These are phyloP conservation scores for Penicillium goetzii DNA, from an alignment of 495 filamentous ascomycete species.

Conservation along the genomic window DNA sequence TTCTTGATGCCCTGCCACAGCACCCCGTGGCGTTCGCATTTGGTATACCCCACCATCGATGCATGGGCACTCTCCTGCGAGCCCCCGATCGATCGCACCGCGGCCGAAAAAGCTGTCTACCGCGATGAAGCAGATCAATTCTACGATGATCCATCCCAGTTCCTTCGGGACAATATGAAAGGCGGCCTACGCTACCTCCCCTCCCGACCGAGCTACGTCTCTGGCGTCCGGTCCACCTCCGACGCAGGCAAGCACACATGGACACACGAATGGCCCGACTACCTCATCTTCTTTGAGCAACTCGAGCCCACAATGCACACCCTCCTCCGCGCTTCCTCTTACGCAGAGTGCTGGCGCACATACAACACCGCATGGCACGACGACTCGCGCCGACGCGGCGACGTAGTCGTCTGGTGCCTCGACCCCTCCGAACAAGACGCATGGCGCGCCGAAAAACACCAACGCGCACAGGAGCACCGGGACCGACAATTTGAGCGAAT, in stretches of 20 bases:
- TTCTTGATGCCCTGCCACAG: constrained; percentile 98
- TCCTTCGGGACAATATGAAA: constrained; percentile 58
- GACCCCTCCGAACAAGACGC: constrained; percentile 40
- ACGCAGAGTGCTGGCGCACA: constrained; percentile 69
- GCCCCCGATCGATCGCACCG: constrained; percentile 71
- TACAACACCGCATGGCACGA: constrained; percentile 87
- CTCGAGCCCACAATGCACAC: constrained; percentile 55
- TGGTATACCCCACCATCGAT: constrained; percentile 71
- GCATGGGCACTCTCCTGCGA: constrained; percentile 93
- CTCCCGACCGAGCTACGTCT: constrained; percentile 43
- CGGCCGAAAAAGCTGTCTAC: constrained; percentile 63
- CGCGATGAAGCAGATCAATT: constrained; percentile 90
- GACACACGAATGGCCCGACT: constrained; percentile 58
- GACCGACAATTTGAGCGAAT: constrained; percentile 46
- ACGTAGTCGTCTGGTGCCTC: constrained; percentile 81
- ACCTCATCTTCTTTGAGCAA: constrained; percentile 67
- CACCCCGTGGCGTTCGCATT: constrained; percentile 92
- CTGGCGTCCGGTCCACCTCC: constrained; percentile 5
- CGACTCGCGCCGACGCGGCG: constrained; percentile 81
- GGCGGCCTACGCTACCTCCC: constrained; percentile 45
- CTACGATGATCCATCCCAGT: constrained; percentile 67
- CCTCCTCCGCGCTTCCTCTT: constrained; percentile 59
- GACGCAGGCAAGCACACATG: constrained; percentile 5
- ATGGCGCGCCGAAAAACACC: constrained; percentile 34
- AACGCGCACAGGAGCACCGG: constrained; percentile 29